phyloP scores from a whole-genome alignment of 2,329 filamentous ascomycete species.

The Diaporthe nobilis region DNA sequence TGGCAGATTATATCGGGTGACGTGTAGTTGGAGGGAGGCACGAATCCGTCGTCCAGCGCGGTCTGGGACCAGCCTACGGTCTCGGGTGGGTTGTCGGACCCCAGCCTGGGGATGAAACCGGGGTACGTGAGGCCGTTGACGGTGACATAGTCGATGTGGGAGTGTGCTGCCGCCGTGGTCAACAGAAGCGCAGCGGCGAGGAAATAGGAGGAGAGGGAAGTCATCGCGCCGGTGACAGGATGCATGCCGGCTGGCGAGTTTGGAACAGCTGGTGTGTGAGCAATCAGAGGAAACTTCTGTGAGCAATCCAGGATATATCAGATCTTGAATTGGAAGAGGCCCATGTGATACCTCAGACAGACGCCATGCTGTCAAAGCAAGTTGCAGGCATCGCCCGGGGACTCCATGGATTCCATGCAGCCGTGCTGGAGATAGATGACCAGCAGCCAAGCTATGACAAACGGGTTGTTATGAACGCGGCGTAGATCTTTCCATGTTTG shows the following conservation, averaged over 20 bases:
- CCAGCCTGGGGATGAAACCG: conserved; percentile 54
- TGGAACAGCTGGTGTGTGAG: not conserved
- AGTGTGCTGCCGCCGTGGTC: conserved; percentile 45
- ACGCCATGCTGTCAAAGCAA: not conserved
- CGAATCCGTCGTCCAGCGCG: conserved; percentile 66
- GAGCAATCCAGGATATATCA: not conserved
- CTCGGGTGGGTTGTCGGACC: conserved; percentile 42
- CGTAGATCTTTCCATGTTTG: conserved; percentile 27
- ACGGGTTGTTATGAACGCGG: not conserved
- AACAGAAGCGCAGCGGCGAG: not conserved
- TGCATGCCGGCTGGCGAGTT: not conserved
- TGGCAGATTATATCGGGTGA: conserved; percentile 74
- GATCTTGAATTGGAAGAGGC: too few relatives aligned
- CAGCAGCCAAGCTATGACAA: conserved; percentile 14
- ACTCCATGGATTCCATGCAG: not conserved
- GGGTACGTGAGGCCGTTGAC: conserved; percentile 62
- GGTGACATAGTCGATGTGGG: conserved; percentile 52
- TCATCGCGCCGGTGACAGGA: not conserved
- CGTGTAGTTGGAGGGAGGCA: conserved; percentile 62
- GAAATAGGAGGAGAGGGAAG: not conserved
- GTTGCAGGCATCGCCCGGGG: not conserved
- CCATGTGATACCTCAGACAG: conserved; percentile 2
- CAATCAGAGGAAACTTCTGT: too few relatives aligned
- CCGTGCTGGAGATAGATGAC: not conserved
- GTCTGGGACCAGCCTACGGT: conserved; percentile 68